Evolutionary conservation across 768 basidiomycete genomes (phyloP).

Genomic region (Trametes cubensis): DNA sequence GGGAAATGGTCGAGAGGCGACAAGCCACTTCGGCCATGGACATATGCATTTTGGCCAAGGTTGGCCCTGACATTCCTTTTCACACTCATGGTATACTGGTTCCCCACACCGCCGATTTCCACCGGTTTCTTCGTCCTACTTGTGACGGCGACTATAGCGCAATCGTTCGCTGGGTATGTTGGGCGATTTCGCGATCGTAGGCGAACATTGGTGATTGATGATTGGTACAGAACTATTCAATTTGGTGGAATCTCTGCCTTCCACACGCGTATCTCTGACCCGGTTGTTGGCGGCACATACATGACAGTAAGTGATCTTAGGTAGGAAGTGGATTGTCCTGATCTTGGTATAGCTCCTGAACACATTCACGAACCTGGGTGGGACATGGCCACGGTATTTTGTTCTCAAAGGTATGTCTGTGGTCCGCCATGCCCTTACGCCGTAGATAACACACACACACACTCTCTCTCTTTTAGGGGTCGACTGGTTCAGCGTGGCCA

Average conservation of each 20-base stretch:
- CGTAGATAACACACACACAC: no score
- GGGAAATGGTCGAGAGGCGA: conserved; percentile 89
- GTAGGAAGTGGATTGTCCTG: background rate
- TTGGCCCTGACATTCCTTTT: conserved; percentile 71
- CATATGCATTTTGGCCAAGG: conserved; percentile 89
- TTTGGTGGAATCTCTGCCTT: conserved; percentile 99
- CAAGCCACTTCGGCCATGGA: conserved; percentile 82
- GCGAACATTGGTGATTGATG: no score
- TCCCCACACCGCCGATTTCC: conserved; percentile 77
- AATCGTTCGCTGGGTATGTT: conserved; percentile 72
- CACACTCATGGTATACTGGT: conserved; percentile 78
- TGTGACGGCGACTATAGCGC: conserved; percentile 78
- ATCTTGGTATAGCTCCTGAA: conserved; percentile 70
- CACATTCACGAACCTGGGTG: conserved; percentile 95
- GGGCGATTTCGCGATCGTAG: background rate
- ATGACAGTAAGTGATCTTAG: conserved; percentile 79
- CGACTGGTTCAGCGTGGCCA: conserved; percentile 84
- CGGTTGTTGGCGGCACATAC: conserved; percentile 96
- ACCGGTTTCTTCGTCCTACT: conserved; percentile 79
- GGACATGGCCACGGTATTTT: conserved; percentile 97
- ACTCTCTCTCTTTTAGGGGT: conserved; percentile 54
- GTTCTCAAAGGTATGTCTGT: conserved; percentile 93
- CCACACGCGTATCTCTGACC: conserved; percentile 95
- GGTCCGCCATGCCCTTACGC: no score
- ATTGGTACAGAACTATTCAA: conserved; percentile 79